phyloP scores from a whole-genome alignment of 208 protist genomes.

The Wallacemonas rigidus region DNA sequence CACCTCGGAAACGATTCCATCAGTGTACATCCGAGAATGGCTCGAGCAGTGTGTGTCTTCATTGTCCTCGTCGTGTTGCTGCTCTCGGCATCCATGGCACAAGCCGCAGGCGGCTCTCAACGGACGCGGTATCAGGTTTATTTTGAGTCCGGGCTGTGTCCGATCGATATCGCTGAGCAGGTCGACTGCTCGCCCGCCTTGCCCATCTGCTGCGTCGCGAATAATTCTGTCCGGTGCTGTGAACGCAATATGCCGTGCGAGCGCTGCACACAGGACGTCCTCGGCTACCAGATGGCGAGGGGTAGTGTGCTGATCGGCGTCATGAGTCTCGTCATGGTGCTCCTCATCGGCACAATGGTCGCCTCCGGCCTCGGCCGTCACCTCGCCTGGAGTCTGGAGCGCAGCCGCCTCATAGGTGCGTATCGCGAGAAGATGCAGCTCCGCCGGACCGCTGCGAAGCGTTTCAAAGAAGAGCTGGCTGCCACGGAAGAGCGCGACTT shows the following conservation, averaged over 20 bases:
- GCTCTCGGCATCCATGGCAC: neutral
- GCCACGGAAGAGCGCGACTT: conserved; percentile 31
- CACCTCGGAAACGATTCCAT: neutral
- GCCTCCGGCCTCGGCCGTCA: conserved; percentile 37
- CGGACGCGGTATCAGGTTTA: conserved; percentile 2
- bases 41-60: too few species aligned
- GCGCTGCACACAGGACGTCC: conserved; percentile 22
- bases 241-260: conserved; percentile 25
- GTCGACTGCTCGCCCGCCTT: conserved; percentile 22
- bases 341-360: conserved; percentile 44
- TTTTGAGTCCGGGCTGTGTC: conserved; percentile 26
- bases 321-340: conserved; percentile 36
- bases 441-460: conserved; percentile 29
- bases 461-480: conserved; percentile 33
- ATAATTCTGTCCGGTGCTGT: conserved; percentile 37
- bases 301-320: conserved; percentile 33
- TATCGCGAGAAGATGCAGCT: conserved; percentile 26
- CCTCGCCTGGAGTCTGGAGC: conserved; percentile 41
- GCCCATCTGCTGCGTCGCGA: conserved; percentile 39
- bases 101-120: neutral
- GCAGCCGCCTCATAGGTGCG: conserved; percentile 28
- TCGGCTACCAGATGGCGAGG: conserved; percentile 38
- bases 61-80: too few species aligned
- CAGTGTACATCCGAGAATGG: too few species aligned
- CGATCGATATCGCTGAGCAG: conserved; percentile 25